Base-by-base conservation (phyloP, 148 eudicot species). In the Suaeda aralocaspica region DNA sequence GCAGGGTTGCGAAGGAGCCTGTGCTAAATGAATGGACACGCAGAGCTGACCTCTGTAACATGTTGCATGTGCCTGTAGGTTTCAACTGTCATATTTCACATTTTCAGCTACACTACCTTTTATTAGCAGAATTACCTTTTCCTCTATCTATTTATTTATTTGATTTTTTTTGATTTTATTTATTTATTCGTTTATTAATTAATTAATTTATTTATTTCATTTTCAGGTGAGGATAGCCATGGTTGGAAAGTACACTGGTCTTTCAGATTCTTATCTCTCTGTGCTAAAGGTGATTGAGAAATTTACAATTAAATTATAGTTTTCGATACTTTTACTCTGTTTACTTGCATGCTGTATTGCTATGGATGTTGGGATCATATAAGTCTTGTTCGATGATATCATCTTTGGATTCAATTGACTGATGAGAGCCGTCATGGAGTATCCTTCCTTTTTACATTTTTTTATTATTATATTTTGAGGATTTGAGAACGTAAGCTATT, bases 201-300 rank as follows among this genome's bases (percentile, higher is more conserved):
- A n/a, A n/a, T n/a, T n/a, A n/a, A 62, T 12, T 24, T 52, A 39
- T 70, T 18, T 9, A 45, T 28, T 10, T 10, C 10, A 61, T 31
- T 52, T 59, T 18, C 72, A 95, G 99, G 97, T 91, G 57, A 89
- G 90, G 81, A 84, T 95, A 60, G 99, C 96, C 75, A 95, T 95
- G 97, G 99, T 95, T 50, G 99, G 99, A 44, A 95, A 95, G 80
- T 95, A 95, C 77, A 91, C 97, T 2, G 99, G 96, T 33, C 97
- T 91, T 75, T 80, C 97, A 48, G 99, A 95, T 84, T 85, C 99
- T 49, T 95, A 95, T 78, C 86, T 95, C 21, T 95, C 99, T 71
- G 93, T 94, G 39, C 70, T 94, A 58, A 91, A 94, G 99, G 99
- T 82, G 73, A 66, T 61, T 61, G 25, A 12, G 56, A 8, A n/a